These are phyloP conservation scores for Agaricus bisporus DNA, from an alignment of 768 basidiomycete genomes.

Conservation along the genomic window DNA sequence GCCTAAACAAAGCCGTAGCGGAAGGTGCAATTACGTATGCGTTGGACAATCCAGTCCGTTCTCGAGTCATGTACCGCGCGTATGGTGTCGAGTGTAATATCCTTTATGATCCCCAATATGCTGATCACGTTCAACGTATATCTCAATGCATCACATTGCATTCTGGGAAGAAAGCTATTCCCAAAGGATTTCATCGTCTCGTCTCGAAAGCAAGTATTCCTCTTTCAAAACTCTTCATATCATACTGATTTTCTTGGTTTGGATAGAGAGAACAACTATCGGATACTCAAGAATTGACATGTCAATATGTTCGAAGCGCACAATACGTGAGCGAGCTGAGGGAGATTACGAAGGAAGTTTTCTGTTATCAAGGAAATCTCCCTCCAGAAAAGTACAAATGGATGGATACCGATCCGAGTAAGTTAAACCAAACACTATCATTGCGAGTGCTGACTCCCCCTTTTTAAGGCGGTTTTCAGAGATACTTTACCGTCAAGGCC, in stretches of 20 bases:
- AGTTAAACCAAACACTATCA: neutral
- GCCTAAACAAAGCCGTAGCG: slow-evolving; percentile 15
- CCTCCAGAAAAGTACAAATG: neutral
- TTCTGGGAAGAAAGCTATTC: slow-evolving; percentile 26
- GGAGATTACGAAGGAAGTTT: neutral
- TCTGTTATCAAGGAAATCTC: neutral
- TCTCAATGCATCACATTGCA: slow-evolving; percentile 18
- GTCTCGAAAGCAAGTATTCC: slow-evolving; percentile 22
- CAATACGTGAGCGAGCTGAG: neutral
- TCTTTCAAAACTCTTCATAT: neutral
- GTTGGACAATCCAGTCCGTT: slow-evolving; percentile 36
- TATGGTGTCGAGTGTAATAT: slow-evolving; percentile 31
- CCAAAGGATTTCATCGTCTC: slow-evolving; percentile 27
- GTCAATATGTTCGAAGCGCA: neutral
- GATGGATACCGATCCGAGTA: slow-evolving; percentile 18
- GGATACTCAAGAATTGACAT: neutral
- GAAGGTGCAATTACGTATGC: slow-evolving; percentile 23
- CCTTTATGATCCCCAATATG: slow-evolving; percentile 22
- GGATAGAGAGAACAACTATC: neutral
- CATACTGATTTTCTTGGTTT: neutral
- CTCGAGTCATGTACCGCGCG: slow-evolving; percentile 31
- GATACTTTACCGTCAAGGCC: slow-evolving; percentile 9
- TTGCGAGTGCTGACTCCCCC: neutral
- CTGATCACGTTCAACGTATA: slow-evolving; percentile 30
- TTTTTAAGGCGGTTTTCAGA: slow-evolving; percentile 2